Percentiles rank a stretch among this genome's conserved stretches.
Evolutionary conservation across 176 grass and related monocot species (phyloP).

Genomic region (Raddia guianensis): DNA sequence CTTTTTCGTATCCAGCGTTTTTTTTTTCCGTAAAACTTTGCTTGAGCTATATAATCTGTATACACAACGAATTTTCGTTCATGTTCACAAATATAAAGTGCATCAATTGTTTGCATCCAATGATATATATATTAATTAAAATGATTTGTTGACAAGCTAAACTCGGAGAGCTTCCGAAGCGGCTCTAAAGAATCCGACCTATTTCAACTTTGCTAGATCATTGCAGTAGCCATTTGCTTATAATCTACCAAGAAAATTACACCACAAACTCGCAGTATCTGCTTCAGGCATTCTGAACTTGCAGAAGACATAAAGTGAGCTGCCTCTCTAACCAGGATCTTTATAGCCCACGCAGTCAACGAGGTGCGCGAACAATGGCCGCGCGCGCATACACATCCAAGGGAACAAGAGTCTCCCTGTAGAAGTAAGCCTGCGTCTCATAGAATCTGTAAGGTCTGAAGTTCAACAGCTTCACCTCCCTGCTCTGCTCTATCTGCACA

Average conservation of each 20-base stretch:
- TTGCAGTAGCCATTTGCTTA: neutral
- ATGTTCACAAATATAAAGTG: neutral
- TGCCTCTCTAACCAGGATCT: neutral
- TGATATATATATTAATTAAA: neutral
- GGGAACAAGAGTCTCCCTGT: conserved; percentile 35
- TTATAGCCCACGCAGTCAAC: neutral
- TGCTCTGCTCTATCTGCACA: neutral
- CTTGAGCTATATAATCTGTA: neutral
- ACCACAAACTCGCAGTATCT: neutral
- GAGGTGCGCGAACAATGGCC: conserved; percentile 18
- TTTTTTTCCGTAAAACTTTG: neutral
- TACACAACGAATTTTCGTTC: neutral
- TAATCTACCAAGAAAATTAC: neutral
- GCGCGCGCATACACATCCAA: conserved; percentile 34
- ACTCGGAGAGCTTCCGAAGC: no score
- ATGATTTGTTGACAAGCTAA: neutral
- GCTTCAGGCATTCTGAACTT: neutral
- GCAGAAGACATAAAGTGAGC: no score
- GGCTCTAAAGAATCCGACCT: no score
- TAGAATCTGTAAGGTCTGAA: conserved; percentile 17
- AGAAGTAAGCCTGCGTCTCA: conserved; percentile 34
- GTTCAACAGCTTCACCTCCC: conserved; percentile 35
- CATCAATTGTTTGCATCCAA: neutral
- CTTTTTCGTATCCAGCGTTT: neutral
- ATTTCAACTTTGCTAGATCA: neutral